These are phyloP conservation scores for Iris macrosiphon DNA, from an alignment of 106 monocot genomes.

Conservation along the genomic window DNA sequence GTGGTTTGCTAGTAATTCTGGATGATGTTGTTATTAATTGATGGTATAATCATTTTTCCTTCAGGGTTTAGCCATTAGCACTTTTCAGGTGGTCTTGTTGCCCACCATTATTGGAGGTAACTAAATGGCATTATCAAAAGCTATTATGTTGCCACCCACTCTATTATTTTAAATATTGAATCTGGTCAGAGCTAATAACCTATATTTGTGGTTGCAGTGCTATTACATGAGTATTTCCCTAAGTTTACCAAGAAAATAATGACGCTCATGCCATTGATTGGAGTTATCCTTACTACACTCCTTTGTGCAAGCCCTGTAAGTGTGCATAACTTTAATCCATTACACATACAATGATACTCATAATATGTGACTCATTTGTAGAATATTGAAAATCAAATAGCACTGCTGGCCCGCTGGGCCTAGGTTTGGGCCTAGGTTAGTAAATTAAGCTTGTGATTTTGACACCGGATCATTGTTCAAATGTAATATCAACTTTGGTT, in stretches of 20 bases:
- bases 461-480: too few relatives aligned
- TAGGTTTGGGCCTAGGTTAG: background rate
- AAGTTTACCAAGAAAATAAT: conserved; percentile 85
- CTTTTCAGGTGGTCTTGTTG: conserved; percentile 93
- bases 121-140: background rate
- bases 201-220: conserved; percentile 37
- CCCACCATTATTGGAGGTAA: conserved; percentile 93
- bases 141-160: background rate
- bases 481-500: too few relatives aligned
- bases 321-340: background rate
- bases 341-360: too few relatives aligned
- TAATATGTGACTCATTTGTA: too few relatives aligned
- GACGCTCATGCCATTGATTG: conserved; percentile 80
- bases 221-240: conserved; percentile 85
- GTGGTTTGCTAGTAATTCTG: background rate
- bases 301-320: conserved; percentile 90
- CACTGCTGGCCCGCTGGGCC: too few relatives aligned
- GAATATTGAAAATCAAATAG: too few relatives aligned
- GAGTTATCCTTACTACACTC: conserved; percentile 90
- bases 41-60: conserved; percentile 6
- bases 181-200: background rate
- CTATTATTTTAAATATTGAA: background rate
- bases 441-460: background rate
- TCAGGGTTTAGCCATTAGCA: conserved; percentile 94
- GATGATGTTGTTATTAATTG: background rate